Conservation (phyloP, 495 filamentous ascomycete genomes). For the Penicillium macrosclerotiorum region DNA sequence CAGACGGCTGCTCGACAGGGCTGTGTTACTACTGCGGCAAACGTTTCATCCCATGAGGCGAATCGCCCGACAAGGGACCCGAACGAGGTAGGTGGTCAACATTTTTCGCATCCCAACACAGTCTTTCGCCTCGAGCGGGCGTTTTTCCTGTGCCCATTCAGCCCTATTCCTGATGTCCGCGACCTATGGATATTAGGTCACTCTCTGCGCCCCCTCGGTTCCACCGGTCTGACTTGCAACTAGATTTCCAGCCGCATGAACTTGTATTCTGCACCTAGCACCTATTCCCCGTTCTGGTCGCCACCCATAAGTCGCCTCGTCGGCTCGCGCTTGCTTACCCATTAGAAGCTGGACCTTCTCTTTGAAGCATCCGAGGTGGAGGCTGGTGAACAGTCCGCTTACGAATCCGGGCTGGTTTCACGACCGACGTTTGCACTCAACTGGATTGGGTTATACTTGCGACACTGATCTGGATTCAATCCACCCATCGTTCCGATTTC, state of each 20-base stretch:
- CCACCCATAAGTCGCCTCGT: neutral
- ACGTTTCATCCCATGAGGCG: slow-evolving; percentile 33
- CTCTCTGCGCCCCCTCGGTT: neutral
- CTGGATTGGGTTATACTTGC: slow-evolving; percentile 30
- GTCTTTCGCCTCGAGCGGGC: too few relatives aligned
- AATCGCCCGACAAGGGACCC: slow-evolving; percentile 28
- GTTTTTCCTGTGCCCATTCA: slow-evolving; percentile 8
- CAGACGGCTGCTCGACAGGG: slow-evolving; percentile 26
- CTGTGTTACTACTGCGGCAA: slow-evolving; percentile 30
- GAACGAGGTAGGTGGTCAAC: slow-evolving; percentile 10
- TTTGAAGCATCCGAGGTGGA: slow-evolving; percentile 13
- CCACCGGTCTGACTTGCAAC: slow-evolving; percentile 20
- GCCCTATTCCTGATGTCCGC: slow-evolving; percentile 20
- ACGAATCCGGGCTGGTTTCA: slow-evolving; percentile 26
- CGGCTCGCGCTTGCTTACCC: slow-evolving; percentile 12
- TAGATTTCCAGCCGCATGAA: slow-evolving; percentile 21
- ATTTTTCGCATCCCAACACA: too few relatives aligned
- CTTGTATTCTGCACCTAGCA: slow-evolving; percentile 6
- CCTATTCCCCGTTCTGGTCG: neutral
- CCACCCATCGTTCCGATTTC: slow-evolving; percentile 8
- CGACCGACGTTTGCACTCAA: slow-evolving; percentile 27
- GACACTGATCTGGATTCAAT: slow-evolving; percentile 21
- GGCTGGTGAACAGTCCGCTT: slow-evolving; percentile 19
- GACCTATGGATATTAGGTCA: slow-evolving; percentile 6
- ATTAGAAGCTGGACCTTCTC: slow-evolving; percentile 27